Conservation (phyloP, 805 yeast genomes). For the Saccharomyces jurei region DNA sequence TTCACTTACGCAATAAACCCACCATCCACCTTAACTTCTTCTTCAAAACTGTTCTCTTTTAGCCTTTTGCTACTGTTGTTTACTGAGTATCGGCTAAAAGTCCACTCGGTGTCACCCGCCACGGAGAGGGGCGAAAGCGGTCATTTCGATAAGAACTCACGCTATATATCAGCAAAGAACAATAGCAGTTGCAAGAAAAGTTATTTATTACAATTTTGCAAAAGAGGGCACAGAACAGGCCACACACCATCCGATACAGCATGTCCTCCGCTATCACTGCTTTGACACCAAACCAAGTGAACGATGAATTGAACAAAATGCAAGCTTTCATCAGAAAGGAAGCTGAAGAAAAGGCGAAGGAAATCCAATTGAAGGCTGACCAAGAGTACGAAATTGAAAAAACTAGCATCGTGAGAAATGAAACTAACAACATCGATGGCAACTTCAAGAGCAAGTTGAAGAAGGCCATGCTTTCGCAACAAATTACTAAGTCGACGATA, state of each 20-base stretch:
- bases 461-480: constrained; percentile 88
- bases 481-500: constrained; percentile 89
- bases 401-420: constrained; percentile 88
- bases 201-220: neutral
- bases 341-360: constrained; percentile 97
- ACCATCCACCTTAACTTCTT: neutral
- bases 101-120: neutral
- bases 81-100: neutral
- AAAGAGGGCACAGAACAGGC: neutral
- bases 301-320: constrained; percentile 93
- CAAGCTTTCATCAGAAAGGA: constrained; percentile 97
- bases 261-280: constrained; percentile 34
- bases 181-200: neutral
- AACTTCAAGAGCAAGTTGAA: constrained; percentile 74
- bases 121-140: neutral
- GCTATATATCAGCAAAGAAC: neutral
- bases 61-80: neutral
- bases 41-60: neutral
- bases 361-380: constrained; percentile 89
- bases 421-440: constrained; percentile 79
- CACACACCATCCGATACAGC: neutral
- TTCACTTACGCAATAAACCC: neutral
- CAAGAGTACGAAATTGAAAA: constrained; percentile 98
- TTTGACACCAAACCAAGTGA: constrained; percentile 52
- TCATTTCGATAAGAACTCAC: neutral